Conservation (phyloP, 2,329 filamentous ascomycete species). For the Chrysosporium queenslandicum region DNA sequence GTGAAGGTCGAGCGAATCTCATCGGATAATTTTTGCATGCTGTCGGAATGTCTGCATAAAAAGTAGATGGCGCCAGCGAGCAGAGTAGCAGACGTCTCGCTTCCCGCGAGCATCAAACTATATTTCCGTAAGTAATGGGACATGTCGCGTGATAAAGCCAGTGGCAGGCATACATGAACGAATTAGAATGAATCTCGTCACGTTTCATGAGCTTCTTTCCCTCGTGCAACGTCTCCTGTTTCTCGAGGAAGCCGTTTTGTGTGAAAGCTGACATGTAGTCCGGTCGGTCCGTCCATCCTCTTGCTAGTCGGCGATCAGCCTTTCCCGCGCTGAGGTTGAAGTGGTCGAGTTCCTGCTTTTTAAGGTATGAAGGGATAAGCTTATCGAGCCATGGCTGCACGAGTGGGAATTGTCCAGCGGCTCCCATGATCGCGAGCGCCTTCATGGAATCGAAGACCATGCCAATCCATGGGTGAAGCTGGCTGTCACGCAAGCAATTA, state of each 20-base stretch:
- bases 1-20: constrained; percentile 13
- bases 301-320: constrained; percentile 9
- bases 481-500: constrained; percentile 22
- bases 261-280: constrained; percentile 5
- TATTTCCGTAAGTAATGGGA: background rate
- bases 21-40: constrained; percentile 7
- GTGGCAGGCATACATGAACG: constrained; percentile 14
- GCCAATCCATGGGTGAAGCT: constrained; percentile 23
- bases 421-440: constrained; percentile 2
- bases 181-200: constrained; percentile 23
- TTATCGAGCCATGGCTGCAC: constrained; percentile 16
- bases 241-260: background rate
- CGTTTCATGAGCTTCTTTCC: constrained; percentile 27
- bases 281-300: background rate
- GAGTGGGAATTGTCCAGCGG: constrained; percentile 8
- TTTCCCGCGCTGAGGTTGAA: constrained; percentile 10
- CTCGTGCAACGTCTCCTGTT: background rate
- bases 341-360: constrained; percentile 6
- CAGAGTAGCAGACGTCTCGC: constrained; percentile 38
- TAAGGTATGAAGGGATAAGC: constrained; percentile 11
- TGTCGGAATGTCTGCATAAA: constrained; percentile 24
- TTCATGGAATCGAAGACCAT: constrained; percentile 19
- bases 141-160: constrained; percentile 19
- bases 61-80: constrained; percentile 32
- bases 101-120: constrained; percentile 33